Percentiles rank a stretch among this genome's conserved stretches.
Evolutionary conservation across 495 filamentous ascomycete genomes (phyloP).

Genomic region (Hyaloscypha variabilis): DNA sequence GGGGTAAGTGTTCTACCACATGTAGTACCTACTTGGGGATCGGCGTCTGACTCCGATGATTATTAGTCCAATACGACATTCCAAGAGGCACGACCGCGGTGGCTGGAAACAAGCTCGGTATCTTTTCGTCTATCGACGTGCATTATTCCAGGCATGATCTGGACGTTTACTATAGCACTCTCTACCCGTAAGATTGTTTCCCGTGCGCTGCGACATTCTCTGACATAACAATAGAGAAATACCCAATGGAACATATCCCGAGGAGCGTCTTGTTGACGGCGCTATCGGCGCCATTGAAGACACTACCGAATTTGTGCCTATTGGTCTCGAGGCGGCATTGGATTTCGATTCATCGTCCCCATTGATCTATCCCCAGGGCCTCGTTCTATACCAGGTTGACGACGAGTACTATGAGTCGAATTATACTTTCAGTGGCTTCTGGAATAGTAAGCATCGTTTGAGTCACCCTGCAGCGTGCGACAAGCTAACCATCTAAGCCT

Average conservation of each 20-base stretch:
- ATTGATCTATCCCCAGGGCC: slow-evolving; percentile 42
- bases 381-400: slow-evolving; percentile 38
- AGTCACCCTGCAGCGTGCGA: too few relatives aligned
- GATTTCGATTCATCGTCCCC: slow-evolving; percentile 30
- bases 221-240: slow-evolving; percentile 2
- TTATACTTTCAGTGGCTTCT: slow-evolving; percentile 24
- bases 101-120: slow-evolving; percentile 46
- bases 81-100: slow-evolving; percentile 38
- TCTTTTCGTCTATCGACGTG: slow-evolving; percentile 44
- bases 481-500: too few relatives aligned
- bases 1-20: slow-evolving; percentile 23
- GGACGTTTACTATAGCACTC: slow-evolving; percentile 26
- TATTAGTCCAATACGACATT: slow-evolving; percentile 46
- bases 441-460: too few relatives aligned
- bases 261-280: slow-evolving; percentile 24
- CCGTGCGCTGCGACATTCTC: neutral
- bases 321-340: slow-evolving; percentile 24
- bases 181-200: slow-evolving; percentile 24
- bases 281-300: slow-evolving; percentile 28
- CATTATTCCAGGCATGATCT: slow-evolving; percentile 28
- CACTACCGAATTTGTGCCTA: slow-evolving; percentile 17
- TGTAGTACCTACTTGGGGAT: neutral
- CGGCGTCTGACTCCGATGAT: neutral
- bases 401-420: slow-evolving; percentile 25
- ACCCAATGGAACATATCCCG: slow-evolving; percentile 30